Percentiles rank a stretch among this genome's conserved stretches.
phyloP scores from a whole-genome alignment of 2,329 filamentous ascomycete genomes.

The Botryotinia globosa region DNA sequence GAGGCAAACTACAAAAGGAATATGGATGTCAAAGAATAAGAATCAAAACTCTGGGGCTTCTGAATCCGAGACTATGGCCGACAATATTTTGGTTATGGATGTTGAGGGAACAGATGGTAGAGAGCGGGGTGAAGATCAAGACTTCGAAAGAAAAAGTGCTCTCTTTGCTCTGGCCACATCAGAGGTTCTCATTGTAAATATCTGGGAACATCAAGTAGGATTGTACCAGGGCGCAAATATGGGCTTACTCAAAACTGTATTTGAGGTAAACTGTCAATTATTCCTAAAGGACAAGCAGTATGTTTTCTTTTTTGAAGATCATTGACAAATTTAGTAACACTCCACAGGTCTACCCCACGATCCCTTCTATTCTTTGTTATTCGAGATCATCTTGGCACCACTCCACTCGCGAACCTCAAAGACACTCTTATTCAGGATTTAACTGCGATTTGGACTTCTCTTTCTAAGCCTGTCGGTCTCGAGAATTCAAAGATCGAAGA shows the following conservation, averaged over 20 bases:
- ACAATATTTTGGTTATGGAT: slow-evolving; percentile 99
- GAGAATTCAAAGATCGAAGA: slow-evolving; percentile 90
- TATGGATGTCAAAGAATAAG: slow-evolving; percentile 99
- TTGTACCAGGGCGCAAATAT: slow-evolving; percentile 98
- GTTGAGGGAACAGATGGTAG: slow-evolving; percentile 96
- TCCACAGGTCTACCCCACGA: slow-evolving; percentile 70
- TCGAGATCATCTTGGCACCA: slow-evolving; percentile 90
- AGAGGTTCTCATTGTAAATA: slow-evolving; percentile 96
- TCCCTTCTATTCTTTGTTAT: slow-evolving; percentile 98
- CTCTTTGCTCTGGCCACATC: slow-evolving; percentile 96
- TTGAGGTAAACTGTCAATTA: slow-evolving; percentile 95
- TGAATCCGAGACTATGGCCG: slow-evolving; percentile 69
- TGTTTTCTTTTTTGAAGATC: slow-evolving; percentile 37
- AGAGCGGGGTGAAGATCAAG: slow-evolving; percentile 95
- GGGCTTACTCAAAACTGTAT: slow-evolving; percentile 97
- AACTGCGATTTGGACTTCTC: slow-evolving; percentile 84
- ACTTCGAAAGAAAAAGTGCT: slow-evolving; percentile 97
- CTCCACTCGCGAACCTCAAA: slow-evolving; percentile 84
- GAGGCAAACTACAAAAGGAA: slow-evolving; percentile 96
- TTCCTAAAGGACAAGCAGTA: slow-evolving; percentile 95
- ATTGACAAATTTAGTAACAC: slow-evolving; percentile 30
- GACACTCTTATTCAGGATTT: slow-evolving; percentile 89
- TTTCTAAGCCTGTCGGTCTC: slow-evolving; percentile 86
- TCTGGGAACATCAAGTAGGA: slow-evolving; percentile 98
- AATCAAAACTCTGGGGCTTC: slow-evolving; percentile 48